These are phyloP conservation scores for Brassica cretica DNA, from an alignment of 345 rosid species.

Conservation along the genomic window DNA sequence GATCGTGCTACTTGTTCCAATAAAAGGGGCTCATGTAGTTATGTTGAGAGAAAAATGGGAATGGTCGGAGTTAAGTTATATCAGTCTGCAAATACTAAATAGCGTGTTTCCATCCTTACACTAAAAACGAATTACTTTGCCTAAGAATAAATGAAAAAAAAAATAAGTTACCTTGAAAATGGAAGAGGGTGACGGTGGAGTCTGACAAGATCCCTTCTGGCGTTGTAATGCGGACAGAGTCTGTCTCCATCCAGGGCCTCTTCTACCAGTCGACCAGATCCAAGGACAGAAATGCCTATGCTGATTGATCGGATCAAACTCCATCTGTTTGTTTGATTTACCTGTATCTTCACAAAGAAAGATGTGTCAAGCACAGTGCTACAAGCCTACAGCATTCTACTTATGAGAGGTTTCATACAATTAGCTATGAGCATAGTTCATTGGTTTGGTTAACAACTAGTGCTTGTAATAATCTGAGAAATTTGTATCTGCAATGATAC, in stretches of 20 bases:
- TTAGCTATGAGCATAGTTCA: neutral
- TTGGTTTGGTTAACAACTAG: neutral
- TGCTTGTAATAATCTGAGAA: neutral
- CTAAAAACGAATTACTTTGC: neutral
- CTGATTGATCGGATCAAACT: constrained; percentile 89
- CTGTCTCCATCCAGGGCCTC: constrained; percentile 80
- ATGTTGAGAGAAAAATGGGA: constrained; percentile 5
- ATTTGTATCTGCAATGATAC: neutral
- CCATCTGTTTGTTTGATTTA: constrained; percentile 52
- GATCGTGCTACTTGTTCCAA: neutral
- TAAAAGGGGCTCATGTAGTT: neutral
- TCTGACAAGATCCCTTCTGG: constrained; percentile 43
- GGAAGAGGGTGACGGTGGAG: constrained; percentile 49
- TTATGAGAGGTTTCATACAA: neutral
- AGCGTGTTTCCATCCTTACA: constrained; percentile 6
- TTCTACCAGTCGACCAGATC: constrained; percentile 61
- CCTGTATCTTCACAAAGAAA: constrained; percentile 40
- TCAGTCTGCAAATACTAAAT: neutral
- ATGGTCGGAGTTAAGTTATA: neutral
- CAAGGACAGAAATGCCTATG: constrained; percentile 95
- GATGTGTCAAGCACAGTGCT: constrained; percentile 3
- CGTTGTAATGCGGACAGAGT: constrained; percentile 71
- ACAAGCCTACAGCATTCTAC: neutral
- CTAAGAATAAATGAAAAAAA: neutral
- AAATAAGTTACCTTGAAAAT: constrained; percentile 57